A percentile compares a stretch with the other conserved stretches of the same genome.
Evolutionary conservation across 148 eudicot species (phyloP).

Genomic region (Chenopodium quinoa): DNA sequence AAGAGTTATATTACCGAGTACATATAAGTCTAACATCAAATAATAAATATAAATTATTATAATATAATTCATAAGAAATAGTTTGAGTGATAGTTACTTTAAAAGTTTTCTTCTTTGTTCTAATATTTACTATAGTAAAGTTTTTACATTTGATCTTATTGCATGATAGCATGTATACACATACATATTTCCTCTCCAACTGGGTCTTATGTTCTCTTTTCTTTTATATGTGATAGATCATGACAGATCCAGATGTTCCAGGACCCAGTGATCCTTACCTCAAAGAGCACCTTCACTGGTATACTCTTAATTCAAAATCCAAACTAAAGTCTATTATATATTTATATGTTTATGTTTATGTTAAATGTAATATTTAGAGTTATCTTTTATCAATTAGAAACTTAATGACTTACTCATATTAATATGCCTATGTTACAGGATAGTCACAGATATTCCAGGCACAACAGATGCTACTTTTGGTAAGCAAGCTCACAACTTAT

Average conservation of each 20-base stretch:
- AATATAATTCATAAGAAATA: too few relatives aligned
- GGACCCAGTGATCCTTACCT: slow-evolving; percentile 99
- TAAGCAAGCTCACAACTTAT: slow-evolving; percentile 23
- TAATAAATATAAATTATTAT: too few relatives aligned
- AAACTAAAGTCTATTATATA: neutral
- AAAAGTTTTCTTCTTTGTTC: neutral
- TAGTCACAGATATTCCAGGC: slow-evolving; percentile 85
- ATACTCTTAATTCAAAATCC: slow-evolving; percentile 6
- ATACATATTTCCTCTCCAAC: neutral
- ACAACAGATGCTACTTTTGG: slow-evolving; percentile 85
- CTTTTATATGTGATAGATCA: slow-evolving; percentile 12
- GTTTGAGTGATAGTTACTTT: too few relatives aligned
- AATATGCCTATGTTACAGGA: slow-evolving; percentile 42
- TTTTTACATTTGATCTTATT: neutral
- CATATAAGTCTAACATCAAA: too few relatives aligned
- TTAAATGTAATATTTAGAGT: too few relatives aligned
- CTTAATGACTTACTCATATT: neutral
- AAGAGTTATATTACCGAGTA: too few relatives aligned
- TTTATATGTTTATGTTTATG: too few relatives aligned
- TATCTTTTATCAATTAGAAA: neutral
- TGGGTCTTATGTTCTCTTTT: neutral
- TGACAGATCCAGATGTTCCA: slow-evolving; percentile 97
- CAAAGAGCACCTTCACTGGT: slow-evolving; percentile 95
- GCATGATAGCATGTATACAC: neutral
- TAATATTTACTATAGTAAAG: neutral